Evolutionary conservation across 257 asterid genomes (phyloP).

Genomic region (Fraxinus cuspidata): DNA sequence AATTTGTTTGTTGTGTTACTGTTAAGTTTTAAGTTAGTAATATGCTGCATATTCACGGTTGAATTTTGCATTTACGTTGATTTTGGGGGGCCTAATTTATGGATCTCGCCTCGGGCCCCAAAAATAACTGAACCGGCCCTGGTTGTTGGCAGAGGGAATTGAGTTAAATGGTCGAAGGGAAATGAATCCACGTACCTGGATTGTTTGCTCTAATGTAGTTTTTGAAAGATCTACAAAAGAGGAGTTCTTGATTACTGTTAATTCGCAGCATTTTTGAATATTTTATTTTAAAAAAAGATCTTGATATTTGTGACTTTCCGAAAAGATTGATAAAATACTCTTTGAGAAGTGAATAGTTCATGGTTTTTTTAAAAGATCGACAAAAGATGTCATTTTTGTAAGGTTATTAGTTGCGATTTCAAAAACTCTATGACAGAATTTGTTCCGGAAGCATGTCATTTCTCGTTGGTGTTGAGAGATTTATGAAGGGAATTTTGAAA

Average conservation of each 20-base stretch:
- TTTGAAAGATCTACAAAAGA: conserved; percentile 23
- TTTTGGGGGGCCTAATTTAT: no score
- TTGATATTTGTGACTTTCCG: conserved; percentile 15
- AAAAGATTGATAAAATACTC: background rate
- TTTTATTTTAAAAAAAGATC: background rate
- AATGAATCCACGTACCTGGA: conserved; percentile 21
- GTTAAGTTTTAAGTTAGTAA: no score
- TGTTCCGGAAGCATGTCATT: background rate
- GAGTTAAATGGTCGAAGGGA: conserved; percentile 7
- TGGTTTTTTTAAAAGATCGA: background rate
- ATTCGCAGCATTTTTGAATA: conserved; percentile 1
- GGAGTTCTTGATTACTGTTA: conserved; percentile 10
- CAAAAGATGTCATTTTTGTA: background rate
- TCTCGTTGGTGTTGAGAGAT: background rate
- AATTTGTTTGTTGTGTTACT: no score
- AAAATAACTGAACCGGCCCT: no score
- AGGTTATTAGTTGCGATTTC: background rate
- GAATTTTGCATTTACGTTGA: no score
- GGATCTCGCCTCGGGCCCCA: no score
- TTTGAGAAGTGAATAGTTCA: background rate
- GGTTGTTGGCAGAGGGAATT: no score
- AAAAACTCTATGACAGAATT: background rate
- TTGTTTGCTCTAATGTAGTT: conserved; percentile 12
- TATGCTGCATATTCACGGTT: no score
- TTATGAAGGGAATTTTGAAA: background rate